Evolutionary conservation across 208 protist species (phyloP), one percentile per base, ranked within the genome.

Genomic region (Trypanosoma caninum): DNA sequence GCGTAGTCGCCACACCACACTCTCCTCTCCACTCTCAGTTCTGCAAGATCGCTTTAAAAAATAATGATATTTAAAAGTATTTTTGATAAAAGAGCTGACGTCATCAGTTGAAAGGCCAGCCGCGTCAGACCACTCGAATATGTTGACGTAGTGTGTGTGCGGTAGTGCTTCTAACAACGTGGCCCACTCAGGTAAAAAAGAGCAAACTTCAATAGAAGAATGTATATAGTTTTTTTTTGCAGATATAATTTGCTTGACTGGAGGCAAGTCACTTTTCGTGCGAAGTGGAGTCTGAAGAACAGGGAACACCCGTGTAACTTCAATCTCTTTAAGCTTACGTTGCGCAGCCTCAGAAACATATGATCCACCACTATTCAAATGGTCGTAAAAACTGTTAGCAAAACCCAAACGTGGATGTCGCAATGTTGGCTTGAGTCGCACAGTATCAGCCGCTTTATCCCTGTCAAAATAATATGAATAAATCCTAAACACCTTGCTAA

Each of bases 391-490:
- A 35, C 6, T 33, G 27, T 93, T 69, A 2, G 87, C 87, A 11
- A 46, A 37, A 3, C 83, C 83, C 5, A 72, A 52, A 50, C 78
- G 68, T 34, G 63, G 34, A 58, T 93, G 87, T 27, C 50, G 25
- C 22, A 87, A 30, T 0, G 48, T 38, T 27, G 69, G 52, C 18
- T 72, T 65, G 47, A 93, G 69, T 2, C 82, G 82, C 35, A 86
- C 78, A 27, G 27, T 50, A 42, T 66, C 67, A n/a, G 35, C 46
- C 30, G 66, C 44, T 48, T 63, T 68, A 22, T 84, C 74, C 22
- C 65, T 33, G 33, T 91, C 83, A 63, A 91, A 81, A 47, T 80
- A 93, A 65, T 90, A 90, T 20, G 60, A 65, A 66, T 89, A 89
- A 23, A 90, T 72, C n/a, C 60, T 69, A 34, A 89, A 46, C 25